Conservation (phyloP, 257 asterid species). For the Scutellaria galericulata region DNA sequence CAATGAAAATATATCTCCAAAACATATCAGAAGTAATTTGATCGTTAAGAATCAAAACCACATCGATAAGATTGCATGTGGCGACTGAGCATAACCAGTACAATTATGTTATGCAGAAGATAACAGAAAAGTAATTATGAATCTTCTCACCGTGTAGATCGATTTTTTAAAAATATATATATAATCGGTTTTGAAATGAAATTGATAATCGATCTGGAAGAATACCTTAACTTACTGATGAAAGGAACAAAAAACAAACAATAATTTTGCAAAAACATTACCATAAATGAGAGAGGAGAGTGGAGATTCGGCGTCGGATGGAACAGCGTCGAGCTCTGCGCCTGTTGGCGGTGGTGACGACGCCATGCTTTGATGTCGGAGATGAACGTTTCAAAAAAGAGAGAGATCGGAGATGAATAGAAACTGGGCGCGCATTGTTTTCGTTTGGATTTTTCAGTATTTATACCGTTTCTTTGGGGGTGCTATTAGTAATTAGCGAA, state of each 20-base stretch:
- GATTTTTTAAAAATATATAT: too few species aligned
- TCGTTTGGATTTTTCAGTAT: constrained; percentile 1
- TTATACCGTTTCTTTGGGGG: constrained; percentile 27
- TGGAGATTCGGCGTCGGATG: constrained; percentile 59
- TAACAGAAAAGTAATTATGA: too few species aligned
- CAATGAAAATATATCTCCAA: not conserved
- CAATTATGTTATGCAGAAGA: too few species aligned
- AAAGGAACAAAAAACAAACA: constrained; percentile 26
- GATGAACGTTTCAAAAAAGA: not conserved
- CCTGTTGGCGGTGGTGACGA: constrained; percentile 53
- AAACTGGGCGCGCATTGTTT: constrained; percentile 35
- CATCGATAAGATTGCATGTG: not conserved
- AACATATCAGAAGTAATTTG: not conserved
- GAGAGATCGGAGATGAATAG: constrained; percentile 27
- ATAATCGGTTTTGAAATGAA: not conserved
- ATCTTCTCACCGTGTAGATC: too few species aligned
- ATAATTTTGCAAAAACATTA: constrained; percentile 32
- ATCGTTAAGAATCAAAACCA: constrained; percentile 22
- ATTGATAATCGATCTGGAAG: constrained; percentile 19
- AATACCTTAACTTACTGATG: not conserved
- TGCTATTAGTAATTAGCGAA: constrained; percentile 1
- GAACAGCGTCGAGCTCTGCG: constrained; percentile 41
- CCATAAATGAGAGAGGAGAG: constrained; percentile 74
- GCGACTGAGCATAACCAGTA: not conserved
- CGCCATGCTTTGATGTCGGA: constrained; percentile 44